Percentiles rank a stretch among this genome's conserved stretches.
phyloP scores from a whole-genome alignment of 305 asterid genomes.

The Solanum hybrid region DNA sequence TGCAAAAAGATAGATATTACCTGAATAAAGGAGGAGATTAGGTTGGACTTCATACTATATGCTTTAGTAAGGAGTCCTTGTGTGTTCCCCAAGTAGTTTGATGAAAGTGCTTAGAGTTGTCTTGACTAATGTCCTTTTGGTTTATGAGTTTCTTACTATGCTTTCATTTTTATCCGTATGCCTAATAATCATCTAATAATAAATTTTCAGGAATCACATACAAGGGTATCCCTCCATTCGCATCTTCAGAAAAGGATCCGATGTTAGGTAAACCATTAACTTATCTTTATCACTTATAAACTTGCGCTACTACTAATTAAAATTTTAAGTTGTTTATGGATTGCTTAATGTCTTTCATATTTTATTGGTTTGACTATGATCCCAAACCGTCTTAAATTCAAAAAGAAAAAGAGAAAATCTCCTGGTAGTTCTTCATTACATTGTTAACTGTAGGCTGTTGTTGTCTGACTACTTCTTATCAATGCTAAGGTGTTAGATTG shows the following conservation, averaged over 20 bases:
- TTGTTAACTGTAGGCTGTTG: not conserved
- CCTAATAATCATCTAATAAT: conserved; percentile 13
- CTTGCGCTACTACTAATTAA: not conserved
- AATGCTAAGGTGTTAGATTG: not conserved
- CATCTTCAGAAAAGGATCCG: conserved; percentile 85
- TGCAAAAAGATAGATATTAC: not conserved
- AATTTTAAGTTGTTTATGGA: not conserved
- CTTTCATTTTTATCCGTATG: conserved; percentile 5
- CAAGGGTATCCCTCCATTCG: conserved; percentile 97
- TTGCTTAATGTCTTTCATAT: not conserved
- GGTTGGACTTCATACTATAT: not conserved
- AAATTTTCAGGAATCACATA: conserved; percentile 76
- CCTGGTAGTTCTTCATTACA: not conserved
- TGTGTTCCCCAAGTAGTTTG: not conserved
- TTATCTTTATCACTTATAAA: not conserved
- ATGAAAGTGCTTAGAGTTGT: not conserved
- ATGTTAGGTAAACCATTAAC: conserved; percentile 47
- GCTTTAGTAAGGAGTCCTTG: not conserved
- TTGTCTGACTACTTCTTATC: not conserved
- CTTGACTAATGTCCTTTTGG: not conserved
- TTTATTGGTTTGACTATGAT: not conserved
- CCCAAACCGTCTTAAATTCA: not conserved
- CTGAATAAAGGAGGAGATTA: not conserved
- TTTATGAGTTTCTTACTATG: conserved; percentile 6
- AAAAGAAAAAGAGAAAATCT: not conserved